These are phyloP conservation scores for Theobroma cacao DNA, from an alignment of 345 rosid species.

Conservation along the genomic window DNA sequence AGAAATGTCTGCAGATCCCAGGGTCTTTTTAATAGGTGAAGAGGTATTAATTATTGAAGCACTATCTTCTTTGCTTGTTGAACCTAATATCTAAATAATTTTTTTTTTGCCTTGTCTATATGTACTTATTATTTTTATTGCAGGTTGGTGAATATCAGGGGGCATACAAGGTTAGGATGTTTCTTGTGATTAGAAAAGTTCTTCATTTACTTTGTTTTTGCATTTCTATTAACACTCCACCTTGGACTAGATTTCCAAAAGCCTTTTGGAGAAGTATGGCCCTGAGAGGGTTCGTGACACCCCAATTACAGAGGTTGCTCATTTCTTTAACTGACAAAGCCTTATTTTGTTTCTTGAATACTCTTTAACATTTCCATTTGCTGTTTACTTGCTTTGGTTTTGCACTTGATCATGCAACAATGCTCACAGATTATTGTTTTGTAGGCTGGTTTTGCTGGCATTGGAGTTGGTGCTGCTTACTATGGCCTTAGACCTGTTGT, in stretches of 20 bases:
- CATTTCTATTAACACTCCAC: not conserved
- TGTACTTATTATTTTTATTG: constrained; percentile 15
- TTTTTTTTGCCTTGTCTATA: constrained; percentile 13
- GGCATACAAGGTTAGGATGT: constrained; percentile 83
- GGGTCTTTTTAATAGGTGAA: constrained; percentile 90
- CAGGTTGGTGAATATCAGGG: constrained; percentile 99
- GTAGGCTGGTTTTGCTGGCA: constrained; percentile 97
- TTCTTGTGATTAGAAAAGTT: not conserved
- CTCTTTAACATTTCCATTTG: too few relatives aligned
- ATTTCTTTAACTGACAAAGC: not conserved
- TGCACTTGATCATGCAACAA: not conserved
- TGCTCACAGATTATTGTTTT: constrained; percentile 18
- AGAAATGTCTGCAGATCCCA: constrained; percentile 96
- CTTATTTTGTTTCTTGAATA: not conserved
- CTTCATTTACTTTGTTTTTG: not conserved
- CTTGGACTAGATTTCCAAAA: constrained; percentile 58
- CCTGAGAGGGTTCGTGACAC: constrained; percentile 92
- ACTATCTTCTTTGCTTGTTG: not conserved
- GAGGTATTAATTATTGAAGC: constrained; percentile 47
- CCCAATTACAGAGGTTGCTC: constrained; percentile 86
- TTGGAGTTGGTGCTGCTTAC: constrained; percentile 97
- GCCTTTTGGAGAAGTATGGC: constrained; percentile 84
- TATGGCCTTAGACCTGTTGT: constrained; percentile 80
- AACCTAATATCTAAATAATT: not conserved
- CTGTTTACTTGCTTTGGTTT: not conserved